Conservation (phyloP, 106 monocot genomes). For the Agapanthus africanus region DNA sequence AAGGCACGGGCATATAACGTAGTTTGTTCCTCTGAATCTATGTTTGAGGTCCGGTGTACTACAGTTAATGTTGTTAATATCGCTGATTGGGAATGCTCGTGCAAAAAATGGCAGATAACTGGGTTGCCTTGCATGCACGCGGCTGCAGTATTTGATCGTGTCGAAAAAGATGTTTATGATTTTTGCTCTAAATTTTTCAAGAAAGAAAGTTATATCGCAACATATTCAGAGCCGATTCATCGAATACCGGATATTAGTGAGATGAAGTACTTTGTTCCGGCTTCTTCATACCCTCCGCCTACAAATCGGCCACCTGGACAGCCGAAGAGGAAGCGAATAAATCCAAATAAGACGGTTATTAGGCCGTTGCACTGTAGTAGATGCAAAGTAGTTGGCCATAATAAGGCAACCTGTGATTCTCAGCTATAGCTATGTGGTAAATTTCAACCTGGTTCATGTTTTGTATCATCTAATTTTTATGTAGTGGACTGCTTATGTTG, state of each 20-base stretch:
- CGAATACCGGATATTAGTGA: slow-evolving; percentile 56
- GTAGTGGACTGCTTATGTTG: too few species aligned
- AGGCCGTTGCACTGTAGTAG: slow-evolving; percentile 59
- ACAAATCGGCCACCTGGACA: slow-evolving; percentile 49
- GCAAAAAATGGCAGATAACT: slow-evolving; percentile 75
- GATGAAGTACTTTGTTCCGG: slow-evolving; percentile 39
- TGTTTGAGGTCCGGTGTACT: slow-evolving; percentile 85
- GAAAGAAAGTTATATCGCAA: slow-evolving; percentile 39
- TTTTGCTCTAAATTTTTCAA: slow-evolving; percentile 60
- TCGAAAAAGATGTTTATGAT: slow-evolving; percentile 47
- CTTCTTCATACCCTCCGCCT: slow-evolving; percentile 39
- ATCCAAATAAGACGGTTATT: slow-evolving; percentile 41
- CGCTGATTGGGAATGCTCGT: slow-evolving; percentile 70
- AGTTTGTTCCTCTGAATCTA: slow-evolving; percentile 74
- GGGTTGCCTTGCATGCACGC: slow-evolving; percentile 81
- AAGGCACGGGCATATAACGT: slow-evolving; percentile 47
- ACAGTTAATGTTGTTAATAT: slow-evolving; percentile 63
- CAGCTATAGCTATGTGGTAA: too few species aligned
- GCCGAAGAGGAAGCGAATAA: slow-evolving; percentile 53
- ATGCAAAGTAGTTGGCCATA: slow-evolving; percentile 85
- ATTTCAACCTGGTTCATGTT: too few species aligned
- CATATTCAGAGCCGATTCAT: slow-evolving; percentile 42
- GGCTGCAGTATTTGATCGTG: slow-evolving; percentile 51
- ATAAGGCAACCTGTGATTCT: slow-evolving; percentile 79
- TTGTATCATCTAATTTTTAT: too few species aligned